These are phyloP conservation scores for Papiliotrema nemorosa DNA, from an alignment of 1,284 basidiomycete genomes.

Conservation along the genomic window DNA sequence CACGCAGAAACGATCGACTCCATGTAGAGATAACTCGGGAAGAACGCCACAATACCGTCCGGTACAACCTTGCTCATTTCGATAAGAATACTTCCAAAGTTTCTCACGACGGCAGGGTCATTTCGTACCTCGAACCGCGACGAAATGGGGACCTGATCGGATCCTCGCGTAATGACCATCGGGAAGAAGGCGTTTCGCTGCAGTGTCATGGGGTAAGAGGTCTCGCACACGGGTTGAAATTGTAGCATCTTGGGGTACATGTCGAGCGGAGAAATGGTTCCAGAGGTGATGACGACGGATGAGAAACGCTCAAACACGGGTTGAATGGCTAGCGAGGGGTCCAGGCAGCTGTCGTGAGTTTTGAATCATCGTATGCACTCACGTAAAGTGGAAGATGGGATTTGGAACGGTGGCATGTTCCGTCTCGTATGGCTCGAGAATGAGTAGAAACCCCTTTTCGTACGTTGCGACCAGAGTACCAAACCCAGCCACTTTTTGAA, in stretches of 20 bases:
- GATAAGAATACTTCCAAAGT: slow-evolving; percentile 96
- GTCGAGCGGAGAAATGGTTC: slow-evolving; percentile 96
- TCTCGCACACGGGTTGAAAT: slow-evolving; percentile 95
- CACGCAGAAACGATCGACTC: slow-evolving; percentile 99
- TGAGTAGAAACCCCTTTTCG: slow-evolving; percentile 96
- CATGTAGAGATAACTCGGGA: slow-evolving; percentile 99
- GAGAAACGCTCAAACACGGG: slow-evolving; percentile 98
- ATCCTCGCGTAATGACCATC: slow-evolving; percentile 96
- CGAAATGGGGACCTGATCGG: slow-evolving; percentile 97
- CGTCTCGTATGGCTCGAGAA: slow-evolving; percentile 97
- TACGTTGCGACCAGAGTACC: slow-evolving; percentile 97
- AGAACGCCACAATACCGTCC: slow-evolving; percentile 99
- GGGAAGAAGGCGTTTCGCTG: slow-evolving; percentile 96
- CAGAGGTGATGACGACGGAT: slow-evolving; percentile 97
- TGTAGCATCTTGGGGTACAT: slow-evolving; percentile 99
- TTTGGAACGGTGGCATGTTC: slow-evolving; percentile 98
- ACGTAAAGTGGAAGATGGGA: slow-evolving; percentile 98
- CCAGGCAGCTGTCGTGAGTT: slow-evolving; percentile 68
- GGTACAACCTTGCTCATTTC: slow-evolving; percentile 98
- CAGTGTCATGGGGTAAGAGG: slow-evolving; percentile 97
- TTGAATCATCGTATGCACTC: slow-evolving; percentile 35
- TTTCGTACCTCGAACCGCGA: slow-evolving; percentile 99
- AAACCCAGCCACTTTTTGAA: slow-evolving; percentile 95
- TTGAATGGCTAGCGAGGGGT: slow-evolving; percentile 95
- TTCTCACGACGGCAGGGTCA: slow-evolving; percentile 96